Percentiles rank a stretch among this genome's conserved stretches.
Conservation (phyloP, 2,329 filamentous ascomycete species). For the Clathrospora elynae region DNA sequence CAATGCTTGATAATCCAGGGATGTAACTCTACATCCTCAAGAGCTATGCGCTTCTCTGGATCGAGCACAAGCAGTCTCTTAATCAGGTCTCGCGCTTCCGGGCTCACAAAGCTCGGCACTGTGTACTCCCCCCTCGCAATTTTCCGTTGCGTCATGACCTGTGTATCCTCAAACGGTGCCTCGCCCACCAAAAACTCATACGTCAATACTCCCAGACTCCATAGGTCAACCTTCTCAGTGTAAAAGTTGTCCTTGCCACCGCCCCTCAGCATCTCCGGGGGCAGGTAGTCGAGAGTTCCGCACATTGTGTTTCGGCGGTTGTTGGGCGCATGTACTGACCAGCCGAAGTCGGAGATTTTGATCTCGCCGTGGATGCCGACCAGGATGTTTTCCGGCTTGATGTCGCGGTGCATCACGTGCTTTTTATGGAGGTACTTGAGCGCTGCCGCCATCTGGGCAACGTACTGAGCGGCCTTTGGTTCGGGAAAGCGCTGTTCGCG, state of each 20-base stretch:
- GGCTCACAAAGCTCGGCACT: constrained; percentile 85
- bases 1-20: constrained; percentile 99
- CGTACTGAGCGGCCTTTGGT: constrained; percentile 84
- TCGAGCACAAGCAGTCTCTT: constrained; percentile 87
- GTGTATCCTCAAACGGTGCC: constrained; percentile 95
- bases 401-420: constrained; percentile 95
- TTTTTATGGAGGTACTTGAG: constrained; percentile 92
- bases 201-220: constrained; percentile 91
- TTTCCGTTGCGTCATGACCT: constrained; percentile 88
- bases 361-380: constrained; percentile 97
- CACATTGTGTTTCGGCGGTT: constrained; percentile 94
- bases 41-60: constrained; percentile 87
- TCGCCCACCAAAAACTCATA: constrained; percentile 97
- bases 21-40: constrained; percentile 86
- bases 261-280: constrained; percentile 93
- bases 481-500: constrained; percentile 81
- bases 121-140: constrained; percentile 92
- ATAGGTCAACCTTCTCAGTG: constrained; percentile 93
- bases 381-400: constrained; percentile 97
- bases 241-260: constrained; percentile 85
- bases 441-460: constrained; percentile 89
- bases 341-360: constrained; percentile 98
- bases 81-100: constrained; percentile 89
- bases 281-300: constrained; percentile 94
- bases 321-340: constrained; percentile 97